Conservation (phyloP, 78 protist species). For the Mastigamoeba balamuthi region DNA sequence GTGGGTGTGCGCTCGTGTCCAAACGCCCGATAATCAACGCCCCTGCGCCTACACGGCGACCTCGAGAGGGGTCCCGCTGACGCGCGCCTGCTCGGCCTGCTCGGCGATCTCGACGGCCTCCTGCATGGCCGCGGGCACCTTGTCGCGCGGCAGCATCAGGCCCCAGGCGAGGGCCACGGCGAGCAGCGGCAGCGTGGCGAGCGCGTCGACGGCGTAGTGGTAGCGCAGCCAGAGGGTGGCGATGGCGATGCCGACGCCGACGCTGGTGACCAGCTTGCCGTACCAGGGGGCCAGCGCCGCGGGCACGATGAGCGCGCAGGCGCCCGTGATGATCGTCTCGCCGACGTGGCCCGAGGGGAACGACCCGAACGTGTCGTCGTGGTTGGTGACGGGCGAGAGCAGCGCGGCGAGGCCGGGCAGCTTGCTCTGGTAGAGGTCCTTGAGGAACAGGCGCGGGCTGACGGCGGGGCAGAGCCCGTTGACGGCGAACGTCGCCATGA, state of each 20-base stretch:
- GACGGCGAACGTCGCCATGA: not conserved
- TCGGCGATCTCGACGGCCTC: no score
- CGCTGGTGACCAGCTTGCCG: not conserved
- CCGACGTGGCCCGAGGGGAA: not conserved
- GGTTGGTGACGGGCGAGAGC: not conserved
- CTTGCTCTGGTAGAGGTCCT: no score
- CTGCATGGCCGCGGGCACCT: no score
- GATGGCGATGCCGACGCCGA: not conserved
- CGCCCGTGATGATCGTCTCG: not conserved
- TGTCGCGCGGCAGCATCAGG: no score
- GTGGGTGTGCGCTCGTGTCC: no score
- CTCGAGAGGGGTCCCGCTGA: no score
- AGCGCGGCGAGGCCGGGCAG: no score
- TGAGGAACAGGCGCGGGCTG: not conserved
- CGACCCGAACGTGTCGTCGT: not conserved
- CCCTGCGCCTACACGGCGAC: no score
- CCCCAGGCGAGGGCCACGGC: no score
- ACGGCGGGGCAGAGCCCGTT: not conserved
- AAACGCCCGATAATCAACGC: no score
- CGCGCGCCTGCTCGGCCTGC: no score
- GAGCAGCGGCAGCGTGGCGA: no score
- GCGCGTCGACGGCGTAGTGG: not conserved
- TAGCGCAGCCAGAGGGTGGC: not conserved
- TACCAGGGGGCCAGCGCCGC: not conserved
- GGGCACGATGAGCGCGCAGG: not conserved